Evolutionary conservation across 345 rosid species (phyloP).

Genomic region (Eucalyptus melliodora): DNA sequence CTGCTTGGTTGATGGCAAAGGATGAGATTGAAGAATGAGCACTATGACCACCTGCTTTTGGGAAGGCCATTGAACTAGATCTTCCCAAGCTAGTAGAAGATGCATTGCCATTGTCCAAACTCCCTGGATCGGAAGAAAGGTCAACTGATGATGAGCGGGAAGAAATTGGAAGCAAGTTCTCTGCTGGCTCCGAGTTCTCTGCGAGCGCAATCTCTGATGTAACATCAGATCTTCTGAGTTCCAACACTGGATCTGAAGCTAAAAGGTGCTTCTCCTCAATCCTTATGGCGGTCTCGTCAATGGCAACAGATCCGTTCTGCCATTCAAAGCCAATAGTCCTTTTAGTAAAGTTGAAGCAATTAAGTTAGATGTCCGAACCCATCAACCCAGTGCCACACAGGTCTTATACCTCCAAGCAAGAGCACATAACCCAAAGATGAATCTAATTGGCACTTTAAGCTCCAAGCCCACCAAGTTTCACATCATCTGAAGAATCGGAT

Average conservation of each 20-base stretch:
- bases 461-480: background rate
- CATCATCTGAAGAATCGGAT: background rate
- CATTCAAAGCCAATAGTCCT: conserved; percentile 4
- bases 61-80: conserved; percentile 1
- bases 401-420: background rate
- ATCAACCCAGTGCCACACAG: background rate
- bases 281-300: conserved; percentile 1
- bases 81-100: conserved; percentile 7
- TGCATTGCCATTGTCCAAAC: conserved; percentile 22
- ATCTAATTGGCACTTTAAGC: background rate
- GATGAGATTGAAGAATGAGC: conserved; percentile 11
- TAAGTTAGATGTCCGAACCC: background rate
- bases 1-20: background rate
- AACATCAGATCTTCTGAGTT: conserved; percentile 6
- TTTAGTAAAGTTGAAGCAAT: background rate
- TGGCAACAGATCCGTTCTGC: conserved; percentile 38
- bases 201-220: background rate
- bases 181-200: conserved; percentile 9
- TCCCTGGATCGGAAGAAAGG: conserved; percentile 27
- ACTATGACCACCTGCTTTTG: background rate
- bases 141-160: conserved; percentile 36
- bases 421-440: background rate
- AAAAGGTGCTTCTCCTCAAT: background rate
- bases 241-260: conserved; percentile 4
- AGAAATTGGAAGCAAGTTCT: conserved; percentile 11